phyloP scores from a whole-genome alignment of 2,329 filamentous ascomycete genomes.

The Daldinia sp. region DNA sequence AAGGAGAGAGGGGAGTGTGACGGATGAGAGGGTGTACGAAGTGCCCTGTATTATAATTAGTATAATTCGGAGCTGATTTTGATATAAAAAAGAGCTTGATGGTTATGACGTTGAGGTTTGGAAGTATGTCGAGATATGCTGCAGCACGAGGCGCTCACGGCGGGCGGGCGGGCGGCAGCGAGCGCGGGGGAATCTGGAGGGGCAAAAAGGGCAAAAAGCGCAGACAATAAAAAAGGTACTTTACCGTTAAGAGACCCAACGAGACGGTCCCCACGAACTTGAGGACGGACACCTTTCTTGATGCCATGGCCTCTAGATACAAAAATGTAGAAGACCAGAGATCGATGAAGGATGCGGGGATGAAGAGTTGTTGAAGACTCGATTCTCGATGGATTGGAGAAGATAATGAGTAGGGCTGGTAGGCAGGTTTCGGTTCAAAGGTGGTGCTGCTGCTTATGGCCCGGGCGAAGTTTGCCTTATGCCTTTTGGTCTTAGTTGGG shows the following conservation, averaged over 20 bases:
- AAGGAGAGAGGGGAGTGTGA: conserved; percentile 82
- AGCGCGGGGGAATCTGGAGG: conserved; percentile 41
- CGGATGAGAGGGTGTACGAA: conserved; percentile 81
- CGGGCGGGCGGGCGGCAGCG: conserved; percentile 10
- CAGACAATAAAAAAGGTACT: conserved; percentile 43
- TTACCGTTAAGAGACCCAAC: conserved; percentile 85
- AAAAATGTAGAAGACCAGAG: conserved; percentile 15
- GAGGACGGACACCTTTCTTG: conserved; percentile 75
- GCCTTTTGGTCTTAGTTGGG: conserved; percentile 7
- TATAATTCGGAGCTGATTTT: conserved; percentile 17
- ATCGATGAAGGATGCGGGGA: conserved; percentile 17
- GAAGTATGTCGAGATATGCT: conserved; percentile 18
- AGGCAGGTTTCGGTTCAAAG: neutral
- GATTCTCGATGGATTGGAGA: neutral
- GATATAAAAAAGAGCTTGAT: neutral
- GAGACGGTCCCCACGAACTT: conserved; percentile 95
- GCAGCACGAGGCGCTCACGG: conserved; percentile 13
- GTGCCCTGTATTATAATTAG: conserved; percentile 72
- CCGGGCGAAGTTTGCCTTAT: no score
- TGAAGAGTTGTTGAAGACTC: conserved; percentile 16
- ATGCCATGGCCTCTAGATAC: conserved; percentile 62
- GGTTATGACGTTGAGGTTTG: conserved; percentile 9
- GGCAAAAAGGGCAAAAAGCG: no score
- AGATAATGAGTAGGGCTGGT: neutral
- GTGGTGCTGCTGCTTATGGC: conserved; percentile 4